Evolutionary conservation across 805 yeast genomes (phyloP), one percentile per base, ranked within the genome.

Genomic region (Cyberlindnera americana): DNA sequence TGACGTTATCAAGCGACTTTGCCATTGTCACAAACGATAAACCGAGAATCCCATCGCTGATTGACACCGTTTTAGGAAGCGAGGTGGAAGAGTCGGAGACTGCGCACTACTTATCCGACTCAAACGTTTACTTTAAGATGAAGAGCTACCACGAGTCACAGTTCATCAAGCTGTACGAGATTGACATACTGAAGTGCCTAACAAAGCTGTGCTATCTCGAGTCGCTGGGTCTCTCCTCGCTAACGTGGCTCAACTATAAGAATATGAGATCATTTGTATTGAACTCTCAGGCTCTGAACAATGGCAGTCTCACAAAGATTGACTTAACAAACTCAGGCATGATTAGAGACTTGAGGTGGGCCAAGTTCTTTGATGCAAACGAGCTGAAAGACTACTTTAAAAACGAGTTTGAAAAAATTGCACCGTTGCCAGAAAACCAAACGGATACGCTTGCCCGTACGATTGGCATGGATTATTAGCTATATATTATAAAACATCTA

Each of bases 1-100:
- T 87, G 7, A 72, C 83, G 1, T 62, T 86, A 9, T 81, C 86
- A 6, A 64, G 69, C 13, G 96, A 88, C 61, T 87, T 81, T 53
- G 71, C 74, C 43, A 64, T 80, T 33, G 55, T 57, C 11, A 41
- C 28, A 13, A 14, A 11, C 12, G 33, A 39, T 16, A n/a, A 7
- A 9, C 42, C 39, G 4, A 38, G 34, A 9, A 31, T 48, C 16
- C 42, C 43, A 5, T 56, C 59, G 9, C 39, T 56, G 32, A 53
- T 54, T 11, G 54, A 50, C 22, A 46, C 49, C 6, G 57, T 51
- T 3, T 34, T 51, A 23, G 36, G 42, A 4, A 19, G 21, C 13
- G 40, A 39, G 10, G 11, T 11, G 3, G 22, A 7, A 6, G 40
- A 32, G 12, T n/a, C 12, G 7, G 29, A 28, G 6, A 27, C 8